These are phyloP conservation scores for Coemansia sp. DNA, from an alignment of 192 early-diverging fungal genomes.

Conservation along the genomic window DNA sequence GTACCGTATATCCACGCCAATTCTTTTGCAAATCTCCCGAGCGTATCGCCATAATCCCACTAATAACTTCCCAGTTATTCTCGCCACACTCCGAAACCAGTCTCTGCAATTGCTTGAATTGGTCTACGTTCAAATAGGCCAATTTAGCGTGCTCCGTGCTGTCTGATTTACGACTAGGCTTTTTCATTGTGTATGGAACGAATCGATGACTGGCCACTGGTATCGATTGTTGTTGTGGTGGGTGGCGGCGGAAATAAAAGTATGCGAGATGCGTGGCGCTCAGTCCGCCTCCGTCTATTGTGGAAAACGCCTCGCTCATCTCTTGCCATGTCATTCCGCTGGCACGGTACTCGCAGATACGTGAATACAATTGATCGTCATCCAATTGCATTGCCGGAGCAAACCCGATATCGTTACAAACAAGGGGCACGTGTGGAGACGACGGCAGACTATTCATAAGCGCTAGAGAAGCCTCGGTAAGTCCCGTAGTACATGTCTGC, in stretches of 20 bases:
- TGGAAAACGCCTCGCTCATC: background rate
- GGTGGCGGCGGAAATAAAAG: background rate
- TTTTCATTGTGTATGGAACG: background rate
- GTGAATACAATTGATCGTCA: background rate
- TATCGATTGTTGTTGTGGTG: background rate
- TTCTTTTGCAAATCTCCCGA: conserved; percentile 31
- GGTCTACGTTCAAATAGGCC: conserved; percentile 34
- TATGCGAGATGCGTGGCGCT: background rate
- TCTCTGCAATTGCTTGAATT: conserved; percentile 37
- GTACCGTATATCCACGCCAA: conserved; percentile 38
- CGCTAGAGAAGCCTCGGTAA: background rate
- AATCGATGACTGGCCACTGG: background rate
- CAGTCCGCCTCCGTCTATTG: background rate
- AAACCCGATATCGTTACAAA: background rate
- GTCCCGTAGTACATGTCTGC: background rate
- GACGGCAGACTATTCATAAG: background rate
- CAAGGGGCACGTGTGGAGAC: background rate
- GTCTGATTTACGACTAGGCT: too few species aligned
- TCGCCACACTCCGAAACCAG: conserved; percentile 39
- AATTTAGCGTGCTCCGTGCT: conserved; percentile 8
- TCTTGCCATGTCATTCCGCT: background rate
- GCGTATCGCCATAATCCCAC: conserved; percentile 27
- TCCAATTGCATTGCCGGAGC: background rate
- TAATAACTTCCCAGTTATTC: conserved; percentile 34
- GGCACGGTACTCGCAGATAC: background rate